Base-by-base conservation (phyloP, 192 early-diverging fungal species). In the Backusella westeae region DNA sequence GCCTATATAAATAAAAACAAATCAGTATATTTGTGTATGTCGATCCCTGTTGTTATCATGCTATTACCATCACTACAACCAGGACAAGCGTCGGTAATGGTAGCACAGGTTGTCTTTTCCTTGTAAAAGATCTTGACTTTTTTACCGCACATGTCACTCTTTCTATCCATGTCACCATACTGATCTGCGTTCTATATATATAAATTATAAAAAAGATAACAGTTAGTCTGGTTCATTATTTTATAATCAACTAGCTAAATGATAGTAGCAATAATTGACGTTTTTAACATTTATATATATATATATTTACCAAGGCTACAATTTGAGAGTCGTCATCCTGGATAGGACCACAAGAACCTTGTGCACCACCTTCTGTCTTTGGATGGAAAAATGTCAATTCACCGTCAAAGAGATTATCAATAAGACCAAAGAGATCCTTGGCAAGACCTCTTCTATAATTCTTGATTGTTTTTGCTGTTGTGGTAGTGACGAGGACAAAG, bases 81-180 rank as follows among this genome's bases (percentile, higher is more conserved):
- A 68, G 85, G 85, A 76, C 85, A 86, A 17, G 85, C 83, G 39
- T 86, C 85, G 1, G 81, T 82, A 34, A 84, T 79, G 14, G 78
- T 77, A 39, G 83, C 83, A 21, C 72, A 63, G 46, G 80, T 79
- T 23, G 76, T 76, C 70, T 82, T 84, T 19, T 78, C 79, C 4
- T 79, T 74, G 56, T 68, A 77, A 2, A 23, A 23, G 70, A 86
- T 79, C 66, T 76, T 67, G 53, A 86, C 80, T 17, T 67, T 69
- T 34, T 75, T 74, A 34, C 81, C 80, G 66, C 85, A 84, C 53
- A 71, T 78, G 14, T 72, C 69, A 67, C 80, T 81, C 49, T 77
- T 77, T 69, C 35, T 41, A 34, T 67, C 68, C 36, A 75, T 80
- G 32, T 78, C 75, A 65, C 78, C 82, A 75, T 82, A 84, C 72